These are phyloP conservation scores for Bassia scoparia DNA, from an alignment of 148 eudicot genomes.

Conservation along the genomic window DNA sequence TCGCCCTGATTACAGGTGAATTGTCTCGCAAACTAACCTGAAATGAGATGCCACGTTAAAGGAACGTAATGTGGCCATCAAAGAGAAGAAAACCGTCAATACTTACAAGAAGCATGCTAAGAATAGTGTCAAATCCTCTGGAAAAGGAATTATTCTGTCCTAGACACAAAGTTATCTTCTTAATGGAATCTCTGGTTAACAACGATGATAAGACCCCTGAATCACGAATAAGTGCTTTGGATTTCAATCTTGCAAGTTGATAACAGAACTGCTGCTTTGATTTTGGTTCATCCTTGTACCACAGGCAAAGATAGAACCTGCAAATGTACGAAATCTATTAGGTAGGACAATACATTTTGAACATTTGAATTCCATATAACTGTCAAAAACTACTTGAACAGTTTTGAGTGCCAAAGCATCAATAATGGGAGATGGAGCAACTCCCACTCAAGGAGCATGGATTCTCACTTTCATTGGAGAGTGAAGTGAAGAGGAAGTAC, in stretches of 20 bases:
- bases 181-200: slow-evolving; percentile 66
- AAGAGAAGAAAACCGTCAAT: slow-evolving; percentile 8
- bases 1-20: slow-evolving; percentile 90
- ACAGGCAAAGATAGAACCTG: slow-evolving; percentile 94
- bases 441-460: too few relatives aligned
- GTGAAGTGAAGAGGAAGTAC: too few relatives aligned
- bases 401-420: not conserved
- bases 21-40: slow-evolving; percentile 94
- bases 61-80: not conserved
- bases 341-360: not conserved
- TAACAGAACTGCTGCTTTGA: slow-evolving; percentile 47
- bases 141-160: slow-evolving; percentile 86
- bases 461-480: too few relatives aligned
- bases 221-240: slow-evolving; percentile 67
- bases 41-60: slow-evolving; percentile 20
- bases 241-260: slow-evolving; percentile 68
- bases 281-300: slow-evolving; percentile 88
- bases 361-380: not conserved
- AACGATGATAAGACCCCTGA: slow-evolving; percentile 53
- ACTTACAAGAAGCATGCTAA: slow-evolving; percentile 86
- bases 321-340: slow-evolving; percentile 17
- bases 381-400: not conserved
- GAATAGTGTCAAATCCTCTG: slow-evolving; percentile 95
- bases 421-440: too few relatives aligned
- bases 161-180: slow-evolving; percentile 65